Evolutionary conservation across 768 basidiomycete species (phyloP).

Genomic region (Boletus sp.): DNA sequence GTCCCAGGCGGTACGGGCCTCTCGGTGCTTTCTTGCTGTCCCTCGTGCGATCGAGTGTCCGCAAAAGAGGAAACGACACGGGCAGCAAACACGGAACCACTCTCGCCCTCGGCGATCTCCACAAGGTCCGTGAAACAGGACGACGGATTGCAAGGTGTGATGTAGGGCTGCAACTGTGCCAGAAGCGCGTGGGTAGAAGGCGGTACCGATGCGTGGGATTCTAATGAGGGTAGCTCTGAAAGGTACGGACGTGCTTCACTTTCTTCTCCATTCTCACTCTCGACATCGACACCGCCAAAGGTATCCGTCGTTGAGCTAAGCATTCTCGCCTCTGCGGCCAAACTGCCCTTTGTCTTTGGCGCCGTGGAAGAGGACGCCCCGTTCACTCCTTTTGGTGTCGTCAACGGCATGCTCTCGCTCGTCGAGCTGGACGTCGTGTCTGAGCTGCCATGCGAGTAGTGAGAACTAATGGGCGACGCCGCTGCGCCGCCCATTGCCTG

Average conservation of each 20-base stretch:
- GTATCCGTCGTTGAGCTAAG: slow-evolving; percentile 35
- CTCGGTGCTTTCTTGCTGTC: slow-evolving; percentile 10
- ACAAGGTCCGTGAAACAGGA: slow-evolving; percentile 62
- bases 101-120: slow-evolving; percentile 84
- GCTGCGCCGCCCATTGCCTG: slow-evolving; percentile 10
- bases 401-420: slow-evolving; percentile 16
- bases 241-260: background rate
- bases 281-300: slow-evolving; percentile 33
- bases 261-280: slow-evolving; percentile 6
- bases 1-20: slow-evolving; percentile 23
- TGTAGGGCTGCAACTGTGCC: slow-evolving; percentile 54
- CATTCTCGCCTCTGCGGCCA: slow-evolving; percentile 26
- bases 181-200: slow-evolving; percentile 24
- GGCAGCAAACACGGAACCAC: slow-evolving; percentile 62
- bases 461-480: slow-evolving; percentile 49
- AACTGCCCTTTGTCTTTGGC: slow-evolving; percentile 8
- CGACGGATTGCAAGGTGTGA: slow-evolving; percentile 63
- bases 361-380: background rate
- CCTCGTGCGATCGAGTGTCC: background rate
- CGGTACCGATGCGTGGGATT: background rate
- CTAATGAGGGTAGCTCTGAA: background rate
- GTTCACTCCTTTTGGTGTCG: slow-evolving; percentile 18
- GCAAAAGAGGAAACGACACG: slow-evolving; percentile 24
- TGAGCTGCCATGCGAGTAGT: slow-evolving; percentile 37
- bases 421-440: slow-evolving; percentile 35